These are phyloP conservation scores for sunflower (Helianthus annuus) DNA, from an alignment of 129 eudicot species.

Conservation along the genomic window DNA sequence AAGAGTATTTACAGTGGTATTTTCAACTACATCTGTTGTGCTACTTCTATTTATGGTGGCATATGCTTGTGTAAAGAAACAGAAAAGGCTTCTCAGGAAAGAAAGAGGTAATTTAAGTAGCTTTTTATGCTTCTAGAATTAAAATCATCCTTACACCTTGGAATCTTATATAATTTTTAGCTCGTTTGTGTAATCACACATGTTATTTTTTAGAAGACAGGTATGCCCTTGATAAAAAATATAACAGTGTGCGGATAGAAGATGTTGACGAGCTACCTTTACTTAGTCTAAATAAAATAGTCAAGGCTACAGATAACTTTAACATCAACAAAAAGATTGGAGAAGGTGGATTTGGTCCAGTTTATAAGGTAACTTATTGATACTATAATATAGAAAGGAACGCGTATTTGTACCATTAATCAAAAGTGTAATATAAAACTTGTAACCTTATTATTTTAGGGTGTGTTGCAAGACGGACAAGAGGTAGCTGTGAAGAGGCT, in stretches of 20 bases:
- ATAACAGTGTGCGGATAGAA: slow-evolving; percentile 2
- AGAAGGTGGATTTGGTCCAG: slow-evolving; percentile 25
- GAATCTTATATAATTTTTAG: neutral
- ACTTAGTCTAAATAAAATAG: neutral
- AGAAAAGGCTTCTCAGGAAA: slow-evolving; percentile 12
- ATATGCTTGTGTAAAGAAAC: slow-evolving; percentile 16
- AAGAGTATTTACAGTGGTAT: slow-evolving; percentile 1
- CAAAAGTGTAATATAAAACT: neutral
- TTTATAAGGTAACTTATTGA: slow-evolving; percentile 7
- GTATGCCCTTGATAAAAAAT: neutral
- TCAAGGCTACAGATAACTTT: slow-evolving; percentile 10
- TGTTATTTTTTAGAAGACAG: slow-evolving; percentile 12
- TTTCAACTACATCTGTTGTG: slow-evolving; percentile 1
- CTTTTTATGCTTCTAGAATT: neutral
- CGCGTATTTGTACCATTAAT: neutral
- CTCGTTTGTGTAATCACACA: neutral
- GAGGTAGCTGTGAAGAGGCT: slow-evolving; percentile 40
- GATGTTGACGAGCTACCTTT: slow-evolving; percentile 11
- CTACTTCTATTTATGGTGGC: slow-evolving; percentile 27
- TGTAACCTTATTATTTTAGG: neutral
- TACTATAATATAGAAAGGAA: neutral
- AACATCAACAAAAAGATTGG: slow-evolving; percentile 10
- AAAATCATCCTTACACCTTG: slow-evolving; percentile 7
- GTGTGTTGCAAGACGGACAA: slow-evolving; percentile 33
- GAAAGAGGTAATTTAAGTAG: slow-evolving; percentile 9